Base-by-base conservation (phyloP, 139 green algal species). In the Cymbomonas tetramitiformis region DNA sequence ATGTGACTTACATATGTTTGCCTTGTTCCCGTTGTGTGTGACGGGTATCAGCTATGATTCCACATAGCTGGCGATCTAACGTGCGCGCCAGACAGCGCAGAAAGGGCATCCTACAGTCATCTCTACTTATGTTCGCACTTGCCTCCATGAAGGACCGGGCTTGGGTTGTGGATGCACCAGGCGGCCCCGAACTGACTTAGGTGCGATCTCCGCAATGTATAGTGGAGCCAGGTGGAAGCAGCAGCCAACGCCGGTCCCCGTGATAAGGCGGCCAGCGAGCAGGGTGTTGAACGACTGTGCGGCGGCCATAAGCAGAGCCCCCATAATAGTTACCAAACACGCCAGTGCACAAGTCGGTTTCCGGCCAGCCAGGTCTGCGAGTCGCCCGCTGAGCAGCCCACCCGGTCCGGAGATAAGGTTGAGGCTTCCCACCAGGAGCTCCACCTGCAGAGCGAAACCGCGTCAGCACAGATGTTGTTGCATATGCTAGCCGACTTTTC, bases 171-270 rank as follows among this genome's bases (percentile, higher is more conserved):
- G 24, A 6, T 52, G 65, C 28, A 68, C 63, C 38, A 72, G 60
- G 30, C 28, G 38, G 39, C 59, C 64, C 2, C 64, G 46, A 19
- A 25, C 23, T 5, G 23, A 28, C 6, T 48, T 23, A 1, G 64
- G 64, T 2, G 59, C 46, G 15, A 72, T 31, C 23, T 72, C 64
- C 3, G 64, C 63, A 29, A 48, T 72, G 47, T 71, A 72, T 3
- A 68, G 51, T 7, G 64, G 64, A 30, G 55, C 32, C 6, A 72
- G 9, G 12, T 33, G 15, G 21, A 72, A 43, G 18, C 61, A 58
- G 36, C 56, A 56, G 23, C 64, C 64, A 23, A 68, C 64, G n/a
- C 64, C 64, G 12, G 69, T 3, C 7, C 64, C 64, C 7, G 46
- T 56, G 12, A 72, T 9, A 26, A 68, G 5, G 9, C 64, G 60